These are phyloP conservation scores for Trichosporon ovoides DNA, from an alignment of 1,284 basidiomycete genomes.

Conservation along the genomic window DNA sequence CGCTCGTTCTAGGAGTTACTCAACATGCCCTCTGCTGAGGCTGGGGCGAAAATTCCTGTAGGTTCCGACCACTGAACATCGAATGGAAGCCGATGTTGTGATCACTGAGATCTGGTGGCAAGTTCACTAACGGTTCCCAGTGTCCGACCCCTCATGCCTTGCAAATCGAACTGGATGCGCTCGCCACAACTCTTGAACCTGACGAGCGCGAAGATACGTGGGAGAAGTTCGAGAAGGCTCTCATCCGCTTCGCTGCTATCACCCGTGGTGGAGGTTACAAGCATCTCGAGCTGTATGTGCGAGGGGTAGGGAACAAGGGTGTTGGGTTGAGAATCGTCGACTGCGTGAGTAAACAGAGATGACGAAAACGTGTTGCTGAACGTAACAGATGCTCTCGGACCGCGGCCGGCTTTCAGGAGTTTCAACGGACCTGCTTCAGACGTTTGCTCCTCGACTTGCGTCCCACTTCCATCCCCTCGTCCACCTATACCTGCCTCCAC, in stretches of 20 bases:
- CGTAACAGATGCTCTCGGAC: conserved; percentile 51
- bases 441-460: conserved; percentile 50
- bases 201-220: conserved; percentile 49
- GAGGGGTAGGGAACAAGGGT: conserved; percentile 44
- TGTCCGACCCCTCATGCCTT: conserved; percentile 45
- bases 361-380: neutral
- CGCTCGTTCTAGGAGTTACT: neutral
- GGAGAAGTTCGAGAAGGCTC: conserved; percentile 47
- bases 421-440: conserved; percentile 50
- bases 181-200: conserved; percentile 36
- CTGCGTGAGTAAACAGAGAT: conserved; percentile 38
- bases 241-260: conserved; percentile 45
- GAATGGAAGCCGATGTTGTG: too few relatives aligned
- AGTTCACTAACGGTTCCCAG: conserved; percentile 21
- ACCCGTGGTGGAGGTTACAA: conserved; percentile 48
- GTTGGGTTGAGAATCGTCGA: conserved; percentile 41
- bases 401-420: conserved; percentile 51
- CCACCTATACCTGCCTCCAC: conserved; percentile 49
- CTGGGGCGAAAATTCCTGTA: conserved; percentile 43
- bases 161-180: conserved; percentile 38
- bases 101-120: too few relatives aligned
- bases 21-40: conserved; percentile 30
- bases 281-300: conserved; percentile 38
- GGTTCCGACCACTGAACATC: too few relatives aligned
- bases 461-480: conserved; percentile 48